These are phyloP conservation scores for Cercospora berteroae DNA, from an alignment of 2,329 filamentous ascomycete species.

Conservation along the genomic window DNA sequence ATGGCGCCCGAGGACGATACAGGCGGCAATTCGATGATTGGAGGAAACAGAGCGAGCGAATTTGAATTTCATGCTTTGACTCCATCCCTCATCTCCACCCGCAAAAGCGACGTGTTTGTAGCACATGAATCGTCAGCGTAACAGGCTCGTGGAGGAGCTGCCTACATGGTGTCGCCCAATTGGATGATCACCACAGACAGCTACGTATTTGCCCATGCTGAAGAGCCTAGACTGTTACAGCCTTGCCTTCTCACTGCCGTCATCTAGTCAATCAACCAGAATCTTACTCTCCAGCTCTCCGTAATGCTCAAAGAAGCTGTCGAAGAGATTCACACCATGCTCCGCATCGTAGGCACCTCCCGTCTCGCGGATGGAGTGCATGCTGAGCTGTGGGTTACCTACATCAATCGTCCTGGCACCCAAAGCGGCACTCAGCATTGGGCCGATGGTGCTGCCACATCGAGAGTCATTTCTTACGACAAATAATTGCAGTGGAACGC, in stretches of 20 bases:
- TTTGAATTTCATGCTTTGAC: neutral
- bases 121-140: neutral
- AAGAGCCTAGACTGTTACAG: neutral
- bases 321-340: slow-evolving; percentile 80
- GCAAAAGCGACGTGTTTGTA: neutral
- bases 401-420: slow-evolving; percentile 87
- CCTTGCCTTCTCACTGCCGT: slow-evolving; percentile 5
- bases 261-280: slow-evolving; percentile 64
- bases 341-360: slow-evolving; percentile 84
- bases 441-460: slow-evolving; percentile 94
- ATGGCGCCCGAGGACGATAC: neutral
- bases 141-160: neutral
- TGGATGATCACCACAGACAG: neutral
- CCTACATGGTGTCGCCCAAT: neutral
- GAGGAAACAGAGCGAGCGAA: neutral
- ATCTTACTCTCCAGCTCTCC: slow-evolving; percentile 80
- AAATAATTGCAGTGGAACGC: slow-evolving; percentile 89
- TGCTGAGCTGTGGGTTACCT: slow-evolving; percentile 89
- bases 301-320: slow-evolving; percentile 81
- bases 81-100: neutral
- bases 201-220: neutral
- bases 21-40: neutral
- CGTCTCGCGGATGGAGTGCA: slow-evolving; percentile 96
- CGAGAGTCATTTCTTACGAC: slow-evolving; percentile 93
- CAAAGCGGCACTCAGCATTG: slow-evolving; percentile 86